A percentile compares a stretch with the other conserved stretches of the same genome.
phyloP scores from a whole-genome alignment of 306 rosid genomes.

The Pyrus betulifolia region DNA sequence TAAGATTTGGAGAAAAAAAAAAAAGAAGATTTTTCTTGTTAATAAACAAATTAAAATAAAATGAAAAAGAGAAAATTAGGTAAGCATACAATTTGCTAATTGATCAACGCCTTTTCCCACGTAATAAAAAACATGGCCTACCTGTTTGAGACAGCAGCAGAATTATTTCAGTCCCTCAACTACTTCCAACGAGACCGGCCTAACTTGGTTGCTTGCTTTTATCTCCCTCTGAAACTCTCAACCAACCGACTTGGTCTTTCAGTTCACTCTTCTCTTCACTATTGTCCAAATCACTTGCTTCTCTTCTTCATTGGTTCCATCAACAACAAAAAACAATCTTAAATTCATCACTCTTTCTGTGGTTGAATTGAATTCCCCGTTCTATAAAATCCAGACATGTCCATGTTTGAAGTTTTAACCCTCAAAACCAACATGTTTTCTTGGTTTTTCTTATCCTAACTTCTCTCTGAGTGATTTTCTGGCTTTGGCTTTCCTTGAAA shows the following conservation, averaged over 20 bases:
- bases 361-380: background rate
- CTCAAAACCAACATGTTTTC: background rate
- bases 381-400: background rate
- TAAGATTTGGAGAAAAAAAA: too few species aligned
- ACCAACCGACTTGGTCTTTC: background rate
- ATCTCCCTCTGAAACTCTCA: constrained; percentile 1
- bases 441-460: background rate
- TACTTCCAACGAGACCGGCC: background rate
- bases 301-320: background rate
- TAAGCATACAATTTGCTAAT: background rate
- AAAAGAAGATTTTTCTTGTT: too few species aligned
- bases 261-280: background rate
- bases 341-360: background rate
- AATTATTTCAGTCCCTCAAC: background rate
- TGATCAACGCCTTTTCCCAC: background rate
- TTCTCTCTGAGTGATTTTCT: background rate
- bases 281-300: background rate
- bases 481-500: background rate
- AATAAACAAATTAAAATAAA: background rate
- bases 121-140: background rate
- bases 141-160: background rate
- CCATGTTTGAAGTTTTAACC: background rate
- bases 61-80: background rate
- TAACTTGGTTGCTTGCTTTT: background rate
- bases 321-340: background rate